Evolutionary conservation across 768 basidiomycete species (phyloP).

Genomic region (Russula griseocarnosa): DNA sequence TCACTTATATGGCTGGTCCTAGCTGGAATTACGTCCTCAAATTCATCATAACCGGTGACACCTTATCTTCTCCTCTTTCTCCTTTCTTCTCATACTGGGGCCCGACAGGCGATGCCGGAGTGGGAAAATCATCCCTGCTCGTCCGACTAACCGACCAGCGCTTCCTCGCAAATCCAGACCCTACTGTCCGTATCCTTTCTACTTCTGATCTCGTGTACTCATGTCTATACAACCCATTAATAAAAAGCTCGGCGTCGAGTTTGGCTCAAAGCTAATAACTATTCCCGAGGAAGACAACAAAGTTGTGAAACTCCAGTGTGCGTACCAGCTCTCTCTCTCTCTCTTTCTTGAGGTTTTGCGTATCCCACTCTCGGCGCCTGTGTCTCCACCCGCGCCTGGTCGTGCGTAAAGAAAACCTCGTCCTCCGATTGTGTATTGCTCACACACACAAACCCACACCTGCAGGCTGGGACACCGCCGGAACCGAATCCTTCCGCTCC

Average conservation of each 20-base stretch:
- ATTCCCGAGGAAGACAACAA: constrained; percentile 80
- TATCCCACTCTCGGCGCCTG: neutral
- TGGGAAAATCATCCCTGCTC: constrained; percentile 84
- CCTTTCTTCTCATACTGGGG: neutral
- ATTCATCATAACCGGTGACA: constrained; percentile 65
- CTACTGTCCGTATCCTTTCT: constrained; percentile 57
- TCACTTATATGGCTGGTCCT: constrained; percentile 43
- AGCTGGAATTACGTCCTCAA: constrained; percentile 81
- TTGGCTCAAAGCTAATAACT: constrained; percentile 82
- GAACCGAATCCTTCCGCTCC: constrained; percentile 80
- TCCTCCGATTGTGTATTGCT: neutral
- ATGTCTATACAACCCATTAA: neutral
- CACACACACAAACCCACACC: neutral
- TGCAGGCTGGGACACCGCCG: constrained; percentile 93
- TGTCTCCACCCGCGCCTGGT: neutral
- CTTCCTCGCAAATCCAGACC: constrained; percentile 79
- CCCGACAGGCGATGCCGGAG: constrained; percentile 62
- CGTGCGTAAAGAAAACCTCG: neutral
- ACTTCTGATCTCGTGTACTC: neutral
- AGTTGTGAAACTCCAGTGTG: constrained; percentile 86
- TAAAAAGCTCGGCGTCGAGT: constrained; percentile 80
- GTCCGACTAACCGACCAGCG: constrained; percentile 86
- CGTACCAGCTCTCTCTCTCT: constrained; percentile 34
- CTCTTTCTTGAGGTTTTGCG: neutral
- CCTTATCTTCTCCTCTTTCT: neutral